These are phyloP conservation scores for Globisporangium nodosum DNA, from an alignment of 352 stramenopile genomes.

Conservation along the genomic window DNA sequence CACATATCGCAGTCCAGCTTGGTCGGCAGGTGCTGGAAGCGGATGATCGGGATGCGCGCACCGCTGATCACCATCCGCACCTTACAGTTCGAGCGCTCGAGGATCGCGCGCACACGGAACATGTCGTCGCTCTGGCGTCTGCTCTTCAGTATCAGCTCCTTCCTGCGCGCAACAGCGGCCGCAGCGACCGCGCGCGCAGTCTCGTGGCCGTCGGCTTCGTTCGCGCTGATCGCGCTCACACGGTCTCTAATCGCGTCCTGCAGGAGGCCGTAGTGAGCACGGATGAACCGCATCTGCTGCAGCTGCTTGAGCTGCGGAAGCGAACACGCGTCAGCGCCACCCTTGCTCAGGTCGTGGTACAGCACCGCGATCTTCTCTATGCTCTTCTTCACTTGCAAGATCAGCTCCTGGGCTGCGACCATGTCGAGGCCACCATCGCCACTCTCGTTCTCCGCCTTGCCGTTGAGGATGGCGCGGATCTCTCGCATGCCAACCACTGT, in stretches of 20 bases:
- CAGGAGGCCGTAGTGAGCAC: conserved; percentile 28
- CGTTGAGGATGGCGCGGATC: conserved; percentile 36
- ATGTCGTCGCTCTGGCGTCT: conserved; percentile 38
- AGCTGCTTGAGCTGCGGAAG: conserved; percentile 21
- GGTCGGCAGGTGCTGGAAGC: conserved; percentile 52
- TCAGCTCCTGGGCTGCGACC: conserved; percentile 33
- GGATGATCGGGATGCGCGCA: conserved; percentile 78
- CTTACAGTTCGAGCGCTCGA: conserved; percentile 48
- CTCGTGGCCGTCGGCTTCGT: conserved; percentile 8
- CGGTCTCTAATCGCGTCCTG: conserved; percentile 25
- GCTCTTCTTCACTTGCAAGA: conserved; percentile 39
- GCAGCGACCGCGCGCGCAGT: conserved; percentile 5
- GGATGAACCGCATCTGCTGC: conserved; percentile 39
- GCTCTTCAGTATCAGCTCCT: conserved; percentile 32
- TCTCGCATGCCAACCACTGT: conserved; percentile 26
- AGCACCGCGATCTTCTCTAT: conserved; percentile 36
- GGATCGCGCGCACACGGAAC: conserved; percentile 35
- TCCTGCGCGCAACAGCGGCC: conserved; percentile 17
- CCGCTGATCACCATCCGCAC: conserved; percentile 60
- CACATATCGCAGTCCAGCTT: conserved; percentile 76
- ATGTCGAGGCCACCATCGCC: conserved; percentile 15
- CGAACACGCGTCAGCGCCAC: conserved; percentile 6
- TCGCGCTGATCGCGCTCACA: conserved; percentile 11
- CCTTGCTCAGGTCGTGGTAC: conserved; percentile 25
- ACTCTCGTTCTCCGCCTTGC: conserved; percentile 9